A percentile compares a stretch with the other conserved stretches of the same genome.
Conservation (phyloP, 768 basidiomycete genomes). For the Suillus occidentalis region DNA sequence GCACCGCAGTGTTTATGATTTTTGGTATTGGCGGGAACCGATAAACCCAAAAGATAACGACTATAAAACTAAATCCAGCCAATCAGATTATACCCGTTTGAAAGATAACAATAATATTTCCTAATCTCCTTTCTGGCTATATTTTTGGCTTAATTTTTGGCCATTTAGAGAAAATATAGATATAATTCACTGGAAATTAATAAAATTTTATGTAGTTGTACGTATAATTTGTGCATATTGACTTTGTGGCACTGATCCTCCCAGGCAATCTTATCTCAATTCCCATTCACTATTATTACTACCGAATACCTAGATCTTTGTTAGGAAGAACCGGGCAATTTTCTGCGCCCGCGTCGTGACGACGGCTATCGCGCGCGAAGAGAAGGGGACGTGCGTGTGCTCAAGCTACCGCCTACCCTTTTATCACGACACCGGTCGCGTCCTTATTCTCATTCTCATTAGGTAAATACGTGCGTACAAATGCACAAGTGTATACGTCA, state of each 20-base stretch:
- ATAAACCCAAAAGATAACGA: conserved; percentile 40
- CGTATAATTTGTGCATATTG: conserved; percentile 21
- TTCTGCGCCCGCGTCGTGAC: background rate
- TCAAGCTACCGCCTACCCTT: background rate
- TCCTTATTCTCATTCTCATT: background rate
- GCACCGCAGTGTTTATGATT: conserved; percentile 34
- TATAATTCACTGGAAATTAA: conserved; percentile 11
- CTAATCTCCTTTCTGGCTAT: background rate
- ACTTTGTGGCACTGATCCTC: conserved; percentile 25
- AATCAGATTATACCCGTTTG: conserved; percentile 36
- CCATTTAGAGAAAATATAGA: background rate
- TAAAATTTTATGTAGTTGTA: conserved; percentile 31
- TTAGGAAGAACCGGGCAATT: background rate
- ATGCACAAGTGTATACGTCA: background rate
- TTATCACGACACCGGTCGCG: background rate
- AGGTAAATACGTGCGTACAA: background rate
- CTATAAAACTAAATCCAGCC: conserved; percentile 30
- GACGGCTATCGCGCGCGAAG: background rate
- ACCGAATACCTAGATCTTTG: conserved; percentile 1
- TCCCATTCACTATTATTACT: conserved; percentile 8
- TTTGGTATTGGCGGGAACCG: conserved; percentile 35
- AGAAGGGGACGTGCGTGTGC: background rate
- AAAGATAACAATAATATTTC: conserved; percentile 17
- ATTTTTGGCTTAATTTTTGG: background rate
- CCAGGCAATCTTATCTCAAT: conserved; percentile 19